Percentiles rank a stretch among this genome's conserved stretches.
These are phyloP conservation scores for Nephelium lappaceum DNA, from an alignment of 345 rosid genomes.

Conservation along the genomic window DNA sequence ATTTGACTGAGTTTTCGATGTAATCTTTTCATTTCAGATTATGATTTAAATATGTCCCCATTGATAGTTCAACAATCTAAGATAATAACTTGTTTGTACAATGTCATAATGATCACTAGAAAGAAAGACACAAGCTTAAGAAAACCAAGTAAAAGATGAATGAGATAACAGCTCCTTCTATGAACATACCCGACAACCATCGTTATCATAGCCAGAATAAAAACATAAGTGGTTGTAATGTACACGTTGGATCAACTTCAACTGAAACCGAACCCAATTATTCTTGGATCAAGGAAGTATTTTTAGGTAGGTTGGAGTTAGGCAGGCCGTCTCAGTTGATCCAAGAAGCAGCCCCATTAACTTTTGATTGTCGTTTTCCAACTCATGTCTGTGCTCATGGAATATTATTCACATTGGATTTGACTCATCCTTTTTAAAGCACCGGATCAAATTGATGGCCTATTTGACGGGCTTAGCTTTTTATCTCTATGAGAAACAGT, in stretches of 20 bases:
- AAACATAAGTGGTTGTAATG: neutral
- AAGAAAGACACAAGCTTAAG: too few species aligned
- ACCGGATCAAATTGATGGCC: neutral
- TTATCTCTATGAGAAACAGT: neutral
- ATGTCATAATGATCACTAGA: too few species aligned
- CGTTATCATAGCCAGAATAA: neutral
- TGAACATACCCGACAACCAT: neutral
- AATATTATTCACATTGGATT: neutral
- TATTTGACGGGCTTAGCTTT: neutral
- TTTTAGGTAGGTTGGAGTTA: neutral
- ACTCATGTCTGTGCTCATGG: neutral
- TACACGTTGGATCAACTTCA: neutral
- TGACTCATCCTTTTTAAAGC: neutral
- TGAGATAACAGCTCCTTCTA: too few species aligned
- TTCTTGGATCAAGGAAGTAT: neutral
- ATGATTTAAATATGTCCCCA: too few species aligned
- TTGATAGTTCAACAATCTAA: too few species aligned
- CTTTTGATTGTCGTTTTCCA: neutral
- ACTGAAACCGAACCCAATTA: neutral
- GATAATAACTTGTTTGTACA: too few species aligned
- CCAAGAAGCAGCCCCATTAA: neutral
- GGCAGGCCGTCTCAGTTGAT: constrained; percentile 5
- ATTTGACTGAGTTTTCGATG: too few species aligned
- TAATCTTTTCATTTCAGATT: too few species aligned
- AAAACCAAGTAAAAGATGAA: too few species aligned